Evolutionary conservation across 768 basidiomycete genomes (phyloP).

Genomic region (Suillus alpinus): DNA sequence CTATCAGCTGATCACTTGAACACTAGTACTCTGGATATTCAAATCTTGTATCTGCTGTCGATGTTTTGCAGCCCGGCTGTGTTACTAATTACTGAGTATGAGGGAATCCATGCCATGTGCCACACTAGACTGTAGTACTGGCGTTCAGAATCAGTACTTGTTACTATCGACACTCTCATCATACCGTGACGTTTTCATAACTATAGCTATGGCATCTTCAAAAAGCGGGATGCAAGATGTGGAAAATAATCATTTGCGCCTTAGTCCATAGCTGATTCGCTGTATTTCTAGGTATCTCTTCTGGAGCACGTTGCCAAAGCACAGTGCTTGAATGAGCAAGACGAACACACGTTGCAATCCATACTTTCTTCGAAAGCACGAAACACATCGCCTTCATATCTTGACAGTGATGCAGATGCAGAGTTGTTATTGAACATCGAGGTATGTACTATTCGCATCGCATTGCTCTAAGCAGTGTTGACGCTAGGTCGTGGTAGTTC

Average conservation of each 20-base stretch:
- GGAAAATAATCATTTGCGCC: slow-evolving; percentile 9
- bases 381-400: slow-evolving; percentile 45
- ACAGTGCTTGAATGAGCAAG: slow-evolving; percentile 71
- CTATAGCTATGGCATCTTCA: slow-evolving; percentile 2
- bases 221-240: slow-evolving; percentile 23
- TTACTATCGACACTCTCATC: not conserved
- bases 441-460: slow-evolving; percentile 38
- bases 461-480: not conserved
- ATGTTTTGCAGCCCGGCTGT: slow-evolving; percentile 9
- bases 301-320: slow-evolving; percentile 55
- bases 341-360: slow-evolving; percentile 47
- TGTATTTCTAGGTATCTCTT: slow-evolving; percentile 42
- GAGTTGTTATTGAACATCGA: slow-evolving; percentile 66
- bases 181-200: not conserved
- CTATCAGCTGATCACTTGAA: slow-evolving; percentile 2
- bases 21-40: slow-evolving; percentile 2
- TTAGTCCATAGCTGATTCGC: not conserved
- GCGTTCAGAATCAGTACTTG: not conserved
- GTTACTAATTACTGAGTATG: not conserved
- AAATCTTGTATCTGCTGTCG: slow-evolving; percentile 14
- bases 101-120: not conserved
- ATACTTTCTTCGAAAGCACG: slow-evolving; percentile 43
- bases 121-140: not conserved
- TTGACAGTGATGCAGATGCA: slow-evolving; percentile 71
- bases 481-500: slow-evolving; percentile 43